phyloP scores from a whole-genome alignment of 306 rosid genomes.

The Vachellia collinsii region DNA sequence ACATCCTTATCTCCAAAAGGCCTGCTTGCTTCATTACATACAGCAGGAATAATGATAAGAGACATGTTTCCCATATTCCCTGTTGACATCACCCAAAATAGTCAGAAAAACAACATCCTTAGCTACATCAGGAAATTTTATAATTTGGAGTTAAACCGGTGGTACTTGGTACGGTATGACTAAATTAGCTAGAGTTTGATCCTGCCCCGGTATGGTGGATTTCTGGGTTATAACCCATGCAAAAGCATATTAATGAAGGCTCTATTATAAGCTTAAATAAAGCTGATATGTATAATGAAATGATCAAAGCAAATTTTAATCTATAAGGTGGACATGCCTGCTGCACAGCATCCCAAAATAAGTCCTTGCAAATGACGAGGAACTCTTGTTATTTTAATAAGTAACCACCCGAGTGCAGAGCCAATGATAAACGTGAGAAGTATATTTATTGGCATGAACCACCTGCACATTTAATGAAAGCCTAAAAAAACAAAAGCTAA shows the following conservation, averaged over 20 bases:
- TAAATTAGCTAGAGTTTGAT: not conserved
- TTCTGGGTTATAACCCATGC: no score
- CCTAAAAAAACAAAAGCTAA: not conserved
- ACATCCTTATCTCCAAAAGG: constrained; percentile 41
- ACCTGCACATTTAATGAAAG: constrained; percentile 24
- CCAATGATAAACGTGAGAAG: not conserved
- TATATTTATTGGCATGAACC: constrained; percentile 28
- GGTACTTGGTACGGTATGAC: not conserved
- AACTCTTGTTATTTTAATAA: no score
- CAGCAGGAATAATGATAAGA: constrained; percentile 39
- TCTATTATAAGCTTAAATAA: not conserved
- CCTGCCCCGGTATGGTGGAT: no score
- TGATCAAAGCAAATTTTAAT: not conserved
- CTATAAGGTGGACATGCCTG: not conserved
- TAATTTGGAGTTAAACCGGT: not conserved
- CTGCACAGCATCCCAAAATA: no score
- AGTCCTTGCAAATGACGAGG: no score
- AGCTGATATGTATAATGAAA: not conserved
- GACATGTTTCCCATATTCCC: constrained; percentile 43
- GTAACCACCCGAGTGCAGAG: no score
- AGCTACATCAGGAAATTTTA: no score
- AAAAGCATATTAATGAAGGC: not conserved
- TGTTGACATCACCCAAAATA: constrained; percentile 12
- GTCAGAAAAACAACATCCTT: not conserved
- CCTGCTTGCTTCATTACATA: constrained; percentile 33